Base-by-base conservation (phyloP, 2,329 filamentous ascomycete genomes). In the Ophiobolus disseminans region DNA sequence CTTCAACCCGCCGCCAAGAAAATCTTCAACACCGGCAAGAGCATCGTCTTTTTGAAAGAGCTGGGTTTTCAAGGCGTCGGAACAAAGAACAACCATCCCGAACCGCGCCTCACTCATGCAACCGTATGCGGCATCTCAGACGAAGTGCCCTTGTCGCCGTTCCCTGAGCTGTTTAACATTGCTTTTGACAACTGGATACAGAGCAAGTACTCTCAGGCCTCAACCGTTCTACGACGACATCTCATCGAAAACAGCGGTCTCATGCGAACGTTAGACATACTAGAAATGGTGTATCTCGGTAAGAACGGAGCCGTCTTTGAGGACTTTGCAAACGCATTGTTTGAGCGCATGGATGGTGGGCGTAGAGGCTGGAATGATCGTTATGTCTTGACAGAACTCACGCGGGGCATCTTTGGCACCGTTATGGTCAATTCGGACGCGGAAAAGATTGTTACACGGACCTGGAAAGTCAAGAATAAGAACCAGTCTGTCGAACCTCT, bases 1-100 rank as follows among this genome's bases (percentile, higher is more conserved):
- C 78, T 97, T 4, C 83, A 86, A 30, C 81, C 86, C 2, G 83
- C 86, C 2, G 85, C 84, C 0, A 75, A 78, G 19, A 88, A 86
- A 53, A 90, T 97, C 28, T 93, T 96, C 62, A 91, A 87, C 1
- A 87, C 90, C 1, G 93, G 93, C 0, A 97, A 97, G 73, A 95
- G 88, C 61, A 86, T 94, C 45, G 84, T 94, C 1, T 88, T 97
- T 35, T 75, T 97, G n/a, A 87, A 86, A 51, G 83, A 87, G 38
- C 78, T 96, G 9, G 84, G 86, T 31, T 78, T 81, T 45, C 78
- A 82, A 50, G 69, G 62, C 54, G 47, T 68, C 51, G 37, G 34
- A 3, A n/a, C 55, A 16, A 40, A 39, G 8, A 21, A 46, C 3
- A 44, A 30, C 2, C 55, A 52, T 8, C 14, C 22, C 5, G 63